Percentiles rank a stretch among this genome's conserved stretches.
Evolutionary conservation across 192 early-diverging fungal species (phyloP).

Genomic region (Coemansia sp.): DNA sequence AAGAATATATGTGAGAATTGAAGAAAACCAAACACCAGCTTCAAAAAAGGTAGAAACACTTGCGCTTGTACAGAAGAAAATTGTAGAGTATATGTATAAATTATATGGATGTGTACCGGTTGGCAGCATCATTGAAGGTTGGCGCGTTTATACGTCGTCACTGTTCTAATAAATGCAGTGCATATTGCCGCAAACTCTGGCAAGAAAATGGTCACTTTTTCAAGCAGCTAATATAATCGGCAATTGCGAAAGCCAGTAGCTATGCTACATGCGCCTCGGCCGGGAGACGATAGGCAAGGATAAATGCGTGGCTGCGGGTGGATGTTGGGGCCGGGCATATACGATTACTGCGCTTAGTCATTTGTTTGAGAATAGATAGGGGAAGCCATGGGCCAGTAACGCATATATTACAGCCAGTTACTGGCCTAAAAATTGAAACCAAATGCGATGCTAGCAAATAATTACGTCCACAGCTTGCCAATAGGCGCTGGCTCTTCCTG

Average conservation of each 20-base stretch:
- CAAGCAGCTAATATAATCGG: slow-evolving; percentile 4
- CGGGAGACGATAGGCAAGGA: not conserved
- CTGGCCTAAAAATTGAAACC: not conserved
- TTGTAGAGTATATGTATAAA: slow-evolving; percentile 5
- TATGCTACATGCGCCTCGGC: not conserved
- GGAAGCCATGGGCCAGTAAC: not conserved
- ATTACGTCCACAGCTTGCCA: slow-evolving; percentile 36
- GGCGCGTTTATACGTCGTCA: slow-evolving; percentile 13
- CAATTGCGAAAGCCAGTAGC: slow-evolving; percentile 6
- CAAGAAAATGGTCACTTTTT: not conserved
- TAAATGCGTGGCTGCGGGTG: not conserved
- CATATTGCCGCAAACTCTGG: not conserved
- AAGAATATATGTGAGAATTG: not conserved
- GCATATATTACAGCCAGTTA: not conserved
- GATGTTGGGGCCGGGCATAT: not conserved
- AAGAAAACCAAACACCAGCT: slow-evolving; percentile 7
- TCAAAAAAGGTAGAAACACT: not conserved
- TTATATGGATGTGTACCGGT: not conserved
- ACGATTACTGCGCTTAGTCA: slow-evolving; percentile 1
- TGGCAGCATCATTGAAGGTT: not conserved
- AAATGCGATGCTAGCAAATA: not conserved
- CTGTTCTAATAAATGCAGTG: slow-evolving; percentile 16
- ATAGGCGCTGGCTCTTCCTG: slow-evolving; percentile 31
- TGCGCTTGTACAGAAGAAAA: not conserved
- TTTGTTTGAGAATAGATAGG: not conserved